phyloP scores from a whole-genome alignment of 2,329 filamentous ascomycete genomes.

The Ophiognomonia clavigignenti-juglandacearum region DNA sequence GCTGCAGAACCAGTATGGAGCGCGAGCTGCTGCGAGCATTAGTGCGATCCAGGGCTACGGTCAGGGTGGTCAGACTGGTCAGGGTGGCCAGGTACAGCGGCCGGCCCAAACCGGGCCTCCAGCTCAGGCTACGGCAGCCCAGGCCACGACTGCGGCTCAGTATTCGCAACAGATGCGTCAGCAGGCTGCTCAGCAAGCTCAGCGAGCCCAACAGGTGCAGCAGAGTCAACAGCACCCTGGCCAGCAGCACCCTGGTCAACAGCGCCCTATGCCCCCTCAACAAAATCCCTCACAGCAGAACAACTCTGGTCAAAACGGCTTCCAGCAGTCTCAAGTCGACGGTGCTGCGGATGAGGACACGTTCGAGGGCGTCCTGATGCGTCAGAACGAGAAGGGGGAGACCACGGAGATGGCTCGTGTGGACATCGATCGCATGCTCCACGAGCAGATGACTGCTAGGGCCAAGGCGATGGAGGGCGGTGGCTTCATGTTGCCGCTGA shows the following conservation, averaged over 20 bases:
- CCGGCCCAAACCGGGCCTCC: slow-evolving; percentile 17
- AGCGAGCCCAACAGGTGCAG: too few species aligned
- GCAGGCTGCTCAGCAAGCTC: slow-evolving; percentile 24
- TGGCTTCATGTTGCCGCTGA: slow-evolving; percentile 69
- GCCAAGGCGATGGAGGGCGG: slow-evolving; percentile 69
- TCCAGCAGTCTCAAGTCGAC: slow-evolving; percentile 62
- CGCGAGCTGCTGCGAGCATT: slow-evolving; percentile 61
- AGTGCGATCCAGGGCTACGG: slow-evolving; percentile 51
- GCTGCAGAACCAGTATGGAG: slow-evolving; percentile 56
- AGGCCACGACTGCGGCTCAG: slow-evolving; percentile 18
- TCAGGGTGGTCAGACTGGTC: slow-evolving; percentile 28
- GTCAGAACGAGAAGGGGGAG: slow-evolving; percentile 48
- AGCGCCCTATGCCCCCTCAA: slow-evolving; percentile 22
- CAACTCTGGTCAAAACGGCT: slow-evolving; percentile 27
- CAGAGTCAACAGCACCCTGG: neutral
- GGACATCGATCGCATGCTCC: slow-evolving; percentile 65
- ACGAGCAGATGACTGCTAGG: slow-evolving; percentile 60
- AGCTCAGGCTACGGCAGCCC: slow-evolving; percentile 18
- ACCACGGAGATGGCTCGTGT: slow-evolving; percentile 52
- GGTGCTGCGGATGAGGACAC: slow-evolving; percentile 57
- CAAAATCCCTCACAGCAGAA: slow-evolving; percentile 30
- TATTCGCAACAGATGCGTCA: slow-evolving; percentile 29
- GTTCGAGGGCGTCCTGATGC: slow-evolving; percentile 55
- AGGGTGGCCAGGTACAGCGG: slow-evolving; percentile 21
- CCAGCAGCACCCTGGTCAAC: neutral